Conservation (phyloP, 2,329 filamentous ascomycete species). For the Didymosphaeria variabile region DNA sequence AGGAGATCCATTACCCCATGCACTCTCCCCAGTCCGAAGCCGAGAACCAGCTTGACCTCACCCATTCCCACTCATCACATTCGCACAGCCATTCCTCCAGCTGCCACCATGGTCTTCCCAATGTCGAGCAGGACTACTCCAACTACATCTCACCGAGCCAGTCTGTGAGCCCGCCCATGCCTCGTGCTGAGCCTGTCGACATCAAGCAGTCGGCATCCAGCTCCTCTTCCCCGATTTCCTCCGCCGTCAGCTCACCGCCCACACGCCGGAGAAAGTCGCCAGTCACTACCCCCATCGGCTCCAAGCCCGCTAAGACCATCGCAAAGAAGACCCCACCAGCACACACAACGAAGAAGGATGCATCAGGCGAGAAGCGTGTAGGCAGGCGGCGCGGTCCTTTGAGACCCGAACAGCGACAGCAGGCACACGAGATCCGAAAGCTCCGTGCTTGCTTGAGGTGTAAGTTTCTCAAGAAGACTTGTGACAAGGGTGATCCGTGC, state of each 20-base stretch:
- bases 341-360: slow-evolving; percentile 77
- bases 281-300: slow-evolving; percentile 55
- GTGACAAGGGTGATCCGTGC: slow-evolving; percentile 96
- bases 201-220: slow-evolving; percentile 71
- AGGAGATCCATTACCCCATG: slow-evolving; percentile 75
- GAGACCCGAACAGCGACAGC: slow-evolving; percentile 91
- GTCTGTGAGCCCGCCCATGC: slow-evolving; percentile 72
- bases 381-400: slow-evolving; percentile 89
- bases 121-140: slow-evolving; percentile 42
- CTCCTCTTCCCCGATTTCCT: slow-evolving; percentile 67
- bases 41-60: slow-evolving; percentile 42
- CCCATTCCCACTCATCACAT: slow-evolving; percentile 38
- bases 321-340: slow-evolving; percentile 74
- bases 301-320: slow-evolving; percentile 84
- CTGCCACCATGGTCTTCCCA: slow-evolving; percentile 39
- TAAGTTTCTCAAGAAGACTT: slow-evolving; percentile 99
- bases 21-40: slow-evolving; percentile 82
- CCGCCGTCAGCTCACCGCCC: slow-evolving; percentile 63
- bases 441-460: slow-evolving; percentile 91
- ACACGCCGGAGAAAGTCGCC: slow-evolving; percentile 77
- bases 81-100: slow-evolving; percentile 37
- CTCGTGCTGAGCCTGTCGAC: slow-evolving; percentile 73
- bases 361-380: slow-evolving; percentile 84
- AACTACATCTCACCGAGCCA: slow-evolving; percentile 54
- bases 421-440: slow-evolving; percentile 96